phyloP scores from a whole-genome alignment of 208 protist genomes.

The Tritrichomonas foetus region DNA sequence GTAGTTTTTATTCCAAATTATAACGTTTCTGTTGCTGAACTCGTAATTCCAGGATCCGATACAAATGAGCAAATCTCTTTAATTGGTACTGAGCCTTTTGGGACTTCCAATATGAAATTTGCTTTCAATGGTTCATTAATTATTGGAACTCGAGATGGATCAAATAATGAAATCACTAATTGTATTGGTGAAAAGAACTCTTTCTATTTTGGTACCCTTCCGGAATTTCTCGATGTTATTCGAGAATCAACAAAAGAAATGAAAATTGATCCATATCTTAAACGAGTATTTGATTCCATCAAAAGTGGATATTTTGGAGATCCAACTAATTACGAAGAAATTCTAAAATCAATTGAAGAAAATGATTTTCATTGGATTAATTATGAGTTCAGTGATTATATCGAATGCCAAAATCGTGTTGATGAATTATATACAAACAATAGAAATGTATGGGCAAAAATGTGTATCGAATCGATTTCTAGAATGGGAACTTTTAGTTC shows the following conservation, averaged over 20 bases:
- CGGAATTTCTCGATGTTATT: constrained; percentile 53
- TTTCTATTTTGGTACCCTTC: constrained; percentile 66
- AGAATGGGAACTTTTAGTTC: not conserved
- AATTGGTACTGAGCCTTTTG: constrained; percentile 70
- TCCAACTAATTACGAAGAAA: not conserved
- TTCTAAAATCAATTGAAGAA: not conserved
- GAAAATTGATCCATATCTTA: not conserved
- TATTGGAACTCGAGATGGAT: constrained; percentile 72
- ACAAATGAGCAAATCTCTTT: constrained; percentile 74
- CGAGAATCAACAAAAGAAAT: not conserved
- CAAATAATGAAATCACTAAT: constrained; percentile 74
- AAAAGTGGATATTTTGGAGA: not conserved
- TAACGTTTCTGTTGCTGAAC: constrained; percentile 68
- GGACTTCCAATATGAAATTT: constrained; percentile 79
- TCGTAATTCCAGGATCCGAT: constrained; percentile 72
- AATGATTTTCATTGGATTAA: not conserved
- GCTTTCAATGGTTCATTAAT: constrained; percentile 71
- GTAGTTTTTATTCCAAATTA: constrained; percentile 77
- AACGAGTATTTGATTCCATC: not conserved
- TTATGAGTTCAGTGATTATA: not conserved
- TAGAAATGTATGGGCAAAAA: not conserved
- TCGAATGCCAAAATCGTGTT: not conserved
- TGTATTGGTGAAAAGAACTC: constrained; percentile 65
- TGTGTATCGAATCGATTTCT: not conserved
- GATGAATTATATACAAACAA: not conserved